Evolutionary conservation across 2,329 filamentous ascomycete genomes (phyloP), one percentile per base, ranked within the genome.

Genomic region (Zalaria sp.): DNA sequence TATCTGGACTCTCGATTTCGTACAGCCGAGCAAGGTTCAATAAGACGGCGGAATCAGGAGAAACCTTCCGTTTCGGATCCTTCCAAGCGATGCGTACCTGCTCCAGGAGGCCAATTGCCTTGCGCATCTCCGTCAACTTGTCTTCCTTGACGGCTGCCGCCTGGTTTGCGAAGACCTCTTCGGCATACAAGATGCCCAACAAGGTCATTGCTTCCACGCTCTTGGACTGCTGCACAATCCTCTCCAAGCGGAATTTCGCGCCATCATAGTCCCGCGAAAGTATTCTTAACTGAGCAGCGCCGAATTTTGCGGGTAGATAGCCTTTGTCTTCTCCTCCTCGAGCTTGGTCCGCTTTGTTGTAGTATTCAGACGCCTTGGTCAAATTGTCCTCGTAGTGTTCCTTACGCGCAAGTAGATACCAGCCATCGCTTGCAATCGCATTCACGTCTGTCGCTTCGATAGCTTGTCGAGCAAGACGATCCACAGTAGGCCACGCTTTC

Each of bases 391-490:
- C 75, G 50, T 86, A 85, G 57, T 98, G 91, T 48, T 89, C 85
- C 58, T 93, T 95, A 46, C 88, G 75, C 27, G 87, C 91, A 34
- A 96, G 75, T 5, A 96, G 66, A 62, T 95, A 98, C 88, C 89
- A 96, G 31, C 91, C 93, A 57, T 98, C 93, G 63, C 89, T 94
- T 25, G 89, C 89, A 59, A 96, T 86, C 3, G 88, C 85, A 59
- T 94, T 94, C 51, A 96, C 85, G 57, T 98, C 91, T 2, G 91
- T 96, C 53, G 85, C 81, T 55, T 95, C 86, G 47, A 98, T 95
- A 5, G 91, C 88, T 59, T 91, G 91, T 58, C 88, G 83, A 5
- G 89, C 85, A 11, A 98, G 71, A 18, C 79, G 79, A 50, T 96
- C 87, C 6, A 91, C 87, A 46, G 86, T 87, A 25, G 76, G 65